These are phyloP conservation scores for Eragrostis nindensis DNA, from an alignment of 176 grass and related monocot genomes.

Conservation along the genomic window DNA sequence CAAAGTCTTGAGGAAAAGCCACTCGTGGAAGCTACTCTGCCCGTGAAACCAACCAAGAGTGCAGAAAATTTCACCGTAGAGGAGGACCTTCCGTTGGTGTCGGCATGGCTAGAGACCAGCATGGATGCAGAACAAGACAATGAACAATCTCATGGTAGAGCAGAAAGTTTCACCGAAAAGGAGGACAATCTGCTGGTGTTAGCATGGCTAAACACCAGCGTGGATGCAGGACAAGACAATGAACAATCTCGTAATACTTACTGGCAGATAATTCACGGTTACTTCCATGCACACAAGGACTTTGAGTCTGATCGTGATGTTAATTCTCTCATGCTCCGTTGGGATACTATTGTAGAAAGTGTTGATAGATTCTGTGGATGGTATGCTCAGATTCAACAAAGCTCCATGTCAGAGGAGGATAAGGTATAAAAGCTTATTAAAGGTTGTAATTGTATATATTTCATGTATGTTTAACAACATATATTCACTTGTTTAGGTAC, in stretches of 20 bases:
- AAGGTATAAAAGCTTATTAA: neutral
- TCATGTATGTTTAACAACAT: neutral
- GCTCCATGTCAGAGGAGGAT: neutral
- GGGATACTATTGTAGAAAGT: neutral
- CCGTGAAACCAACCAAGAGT: too few species aligned
- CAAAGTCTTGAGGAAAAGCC: too few species aligned
- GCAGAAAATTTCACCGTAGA: neutral
- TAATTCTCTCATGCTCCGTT: neutral
- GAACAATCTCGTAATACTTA: neutral
- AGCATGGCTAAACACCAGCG: neutral
- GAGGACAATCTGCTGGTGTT: neutral
- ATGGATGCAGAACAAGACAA: neutral
- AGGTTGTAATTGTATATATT: neutral
- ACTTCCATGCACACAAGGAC: neutral
- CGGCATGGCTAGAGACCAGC: neutral
- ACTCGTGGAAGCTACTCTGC: too few species aligned
- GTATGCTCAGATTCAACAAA: neutral
- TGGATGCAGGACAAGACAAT: neutral
- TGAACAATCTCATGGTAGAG: too few species aligned
- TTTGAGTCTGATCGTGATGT: neutral
- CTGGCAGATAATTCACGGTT: neutral
- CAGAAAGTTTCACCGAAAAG: neutral
- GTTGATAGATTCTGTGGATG: neutral
- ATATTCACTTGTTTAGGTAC: neutral
- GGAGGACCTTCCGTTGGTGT: neutral